A percentile compares a stretch with the other conserved stretches of the same genome.
These are phyloP conservation scores for Penicillium macrosclerotiorum DNA, from an alignment of 495 filamentous ascomycete species.

Conservation along the genomic window DNA sequence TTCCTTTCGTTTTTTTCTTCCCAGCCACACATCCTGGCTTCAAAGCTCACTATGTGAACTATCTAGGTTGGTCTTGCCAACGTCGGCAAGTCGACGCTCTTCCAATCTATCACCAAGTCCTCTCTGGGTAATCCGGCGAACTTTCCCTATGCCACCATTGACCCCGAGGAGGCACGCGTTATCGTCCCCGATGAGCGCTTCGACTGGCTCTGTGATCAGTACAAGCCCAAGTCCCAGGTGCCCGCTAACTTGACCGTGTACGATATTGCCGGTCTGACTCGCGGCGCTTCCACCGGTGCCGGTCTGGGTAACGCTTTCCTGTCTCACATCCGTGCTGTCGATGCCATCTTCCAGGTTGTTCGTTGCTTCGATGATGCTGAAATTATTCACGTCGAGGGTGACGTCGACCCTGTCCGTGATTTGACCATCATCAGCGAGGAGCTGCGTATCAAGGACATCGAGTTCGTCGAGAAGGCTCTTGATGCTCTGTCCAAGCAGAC, in stretches of 20 bases:
- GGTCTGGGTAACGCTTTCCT: conserved; percentile 98
- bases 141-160: conserved; percentile 98
- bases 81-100: conserved; percentile 98
- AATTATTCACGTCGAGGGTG: conserved; percentile 99
- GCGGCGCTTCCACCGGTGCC: conserved; percentile 94
- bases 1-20: conserved; percentile 15
- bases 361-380: conserved; percentile 99
- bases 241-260: conserved; percentile 98
- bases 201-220: conserved; percentile 93
- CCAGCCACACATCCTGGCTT: conserved; percentile 14
- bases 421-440: conserved; percentile 96
- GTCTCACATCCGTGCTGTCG: conserved; percentile 97
- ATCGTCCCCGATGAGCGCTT: conserved; percentile 95
- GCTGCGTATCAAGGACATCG: conserved; percentile 96
- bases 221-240: conserved; percentile 93
- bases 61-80: conserved; percentile 94
- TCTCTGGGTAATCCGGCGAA: conserved; percentile 98
- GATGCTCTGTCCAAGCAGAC: conserved; percentile 92
- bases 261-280: conserved; percentile 96
- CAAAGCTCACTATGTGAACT: conserved; percentile 17
- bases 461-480: conserved; percentile 94
- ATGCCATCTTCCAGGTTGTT: conserved; percentile 99
- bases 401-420: conserved; percentile 92
- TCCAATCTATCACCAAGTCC: conserved; percentile 99
- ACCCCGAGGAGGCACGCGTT: conserved; percentile 97